Conservation (phyloP, 179 eudicot species). For the Camellia oleifera region DNA sequence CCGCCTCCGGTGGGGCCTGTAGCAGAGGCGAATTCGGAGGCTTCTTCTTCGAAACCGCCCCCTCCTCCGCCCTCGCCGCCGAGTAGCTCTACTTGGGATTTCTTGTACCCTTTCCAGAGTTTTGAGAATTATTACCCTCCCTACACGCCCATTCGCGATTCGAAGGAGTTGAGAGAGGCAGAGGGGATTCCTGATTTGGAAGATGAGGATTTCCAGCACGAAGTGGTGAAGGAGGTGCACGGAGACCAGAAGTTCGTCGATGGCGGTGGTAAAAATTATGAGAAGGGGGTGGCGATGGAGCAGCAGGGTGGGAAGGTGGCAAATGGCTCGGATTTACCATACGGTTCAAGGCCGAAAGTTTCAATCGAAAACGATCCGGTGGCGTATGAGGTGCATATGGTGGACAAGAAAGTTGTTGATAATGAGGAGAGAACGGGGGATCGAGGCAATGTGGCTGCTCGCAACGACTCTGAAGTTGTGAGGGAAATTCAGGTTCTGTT, state of each 20-base stretch:
- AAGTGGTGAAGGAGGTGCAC: constrained; percentile 82
- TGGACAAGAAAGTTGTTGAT: constrained; percentile 87
- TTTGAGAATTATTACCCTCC: constrained; percentile 51
- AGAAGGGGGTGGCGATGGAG: constrained; percentile 36
- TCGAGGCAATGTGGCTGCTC: constrained; percentile 34
- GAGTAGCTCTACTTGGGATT: constrained; percentile 71
- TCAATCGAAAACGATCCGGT: constrained; percentile 38
- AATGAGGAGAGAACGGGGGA: constrained; percentile 34
- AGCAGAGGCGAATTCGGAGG: constrained; percentile 4
- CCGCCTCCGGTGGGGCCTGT: constrained; percentile 10
- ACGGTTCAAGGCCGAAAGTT: constrained; percentile 30
- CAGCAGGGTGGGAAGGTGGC: constrained; percentile 23
- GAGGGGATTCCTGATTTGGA: constrained; percentile 97
- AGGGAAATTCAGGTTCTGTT: constrained; percentile 75
- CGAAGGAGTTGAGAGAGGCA: constrained; percentile 82
- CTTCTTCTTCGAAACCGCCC: constrained; percentile 42
- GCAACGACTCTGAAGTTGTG: constrained; percentile 58
- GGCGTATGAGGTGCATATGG: constrained; percentile 87
- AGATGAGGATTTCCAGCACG: constrained; percentile 67
- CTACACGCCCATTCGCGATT: constrained; percentile 67
- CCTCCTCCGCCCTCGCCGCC: constrained; percentile 78
- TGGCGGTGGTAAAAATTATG: constrained; percentile 30
- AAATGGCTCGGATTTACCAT: constrained; percentile 27
- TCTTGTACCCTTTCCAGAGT: constrained; percentile 71
- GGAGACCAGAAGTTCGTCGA: constrained; percentile 58